Evolutionary conservation across 208 protist species (phyloP).

Genomic region (Trypanosoma mega): DNA sequence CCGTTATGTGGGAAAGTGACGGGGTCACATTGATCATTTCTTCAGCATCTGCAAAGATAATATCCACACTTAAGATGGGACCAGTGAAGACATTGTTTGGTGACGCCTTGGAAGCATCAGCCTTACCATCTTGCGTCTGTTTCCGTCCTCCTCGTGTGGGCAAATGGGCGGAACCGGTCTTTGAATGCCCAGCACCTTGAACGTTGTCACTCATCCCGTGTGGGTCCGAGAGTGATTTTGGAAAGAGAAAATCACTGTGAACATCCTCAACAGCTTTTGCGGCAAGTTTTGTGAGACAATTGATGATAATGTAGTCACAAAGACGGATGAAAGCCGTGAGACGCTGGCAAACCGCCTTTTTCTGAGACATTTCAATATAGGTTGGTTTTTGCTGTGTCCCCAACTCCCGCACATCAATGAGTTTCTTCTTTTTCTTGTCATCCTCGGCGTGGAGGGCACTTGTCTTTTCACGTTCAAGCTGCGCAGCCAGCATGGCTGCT

Average conservation of each 20-base stretch:
- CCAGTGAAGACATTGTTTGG: conserved; percentile 39
- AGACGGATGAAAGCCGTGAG: conserved; percentile 94
- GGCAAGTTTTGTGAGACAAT: conserved; percentile 85
- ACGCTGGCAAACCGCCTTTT: conserved; percentile 86
- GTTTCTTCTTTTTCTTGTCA: conserved; percentile 79
- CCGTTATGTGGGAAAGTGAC: conserved; percentile 58
- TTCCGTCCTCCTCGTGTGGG: neutral
- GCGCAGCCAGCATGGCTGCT: conserved; percentile 85
- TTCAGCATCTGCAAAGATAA: conserved; percentile 75
- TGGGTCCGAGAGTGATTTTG: conserved; percentile 25
- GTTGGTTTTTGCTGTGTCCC: conserved; percentile 86
- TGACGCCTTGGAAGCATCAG: conserved; percentile 27
- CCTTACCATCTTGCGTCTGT: conserved; percentile 12
- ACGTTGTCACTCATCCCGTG: neutral
- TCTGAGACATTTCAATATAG: conserved; percentile 93
- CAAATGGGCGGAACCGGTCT: neutral
- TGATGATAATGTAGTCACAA: conserved; percentile 94
- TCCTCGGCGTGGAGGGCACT: conserved; percentile 67
- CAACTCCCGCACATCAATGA: conserved; percentile 75
- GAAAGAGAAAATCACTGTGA: conserved; percentile 64
- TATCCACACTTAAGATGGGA: conserved; percentile 73
- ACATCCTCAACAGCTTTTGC: conserved; percentile 79
- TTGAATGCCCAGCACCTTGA: neutral
- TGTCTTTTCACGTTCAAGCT: conserved; percentile 74
- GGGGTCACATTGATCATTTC: conserved; percentile 74